These are phyloP conservation scores for Aspergillus alliaceus DNA, from an alignment of 2,329 filamentous ascomycete genomes.

Conservation along the genomic window DNA sequence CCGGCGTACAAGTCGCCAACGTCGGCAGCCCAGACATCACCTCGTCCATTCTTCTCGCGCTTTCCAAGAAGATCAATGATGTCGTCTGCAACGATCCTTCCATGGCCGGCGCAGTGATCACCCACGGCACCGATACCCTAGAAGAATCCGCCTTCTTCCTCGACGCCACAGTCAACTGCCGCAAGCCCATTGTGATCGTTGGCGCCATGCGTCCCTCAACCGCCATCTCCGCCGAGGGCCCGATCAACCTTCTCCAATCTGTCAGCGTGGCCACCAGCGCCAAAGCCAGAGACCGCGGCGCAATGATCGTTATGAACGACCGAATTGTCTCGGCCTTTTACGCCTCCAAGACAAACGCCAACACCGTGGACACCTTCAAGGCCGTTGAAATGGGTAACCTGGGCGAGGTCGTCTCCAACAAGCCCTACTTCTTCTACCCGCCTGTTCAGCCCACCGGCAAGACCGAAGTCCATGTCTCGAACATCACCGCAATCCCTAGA, in stretches of 20 bases:
- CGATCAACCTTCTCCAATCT: conserved; percentile 61
- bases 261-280: conserved; percentile 56
- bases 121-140: conserved; percentile 66
- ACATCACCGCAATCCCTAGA: conserved; percentile 21
- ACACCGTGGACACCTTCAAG: conserved; percentile 63
- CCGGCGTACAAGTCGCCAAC: conserved; percentile 28
- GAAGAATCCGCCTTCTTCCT: conserved; percentile 66
- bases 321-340: conserved; percentile 60
- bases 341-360: conserved; percentile 63
- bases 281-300: conserved; percentile 51
- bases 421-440: conserved; percentile 61
- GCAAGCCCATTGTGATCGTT: conserved; percentile 61
- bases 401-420: conserved; percentile 58
- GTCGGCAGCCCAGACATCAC: conserved; percentile 27
- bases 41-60: conserved; percentile 22
- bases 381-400: conserved; percentile 58
- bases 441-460: conserved; percentile 52
- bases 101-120: conserved; percentile 44
- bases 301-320: conserved; percentile 63
- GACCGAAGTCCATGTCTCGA: conserved; percentile 16
- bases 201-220: conserved; percentile 65
- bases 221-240: conserved; percentile 63
- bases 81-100: conserved; percentile 22
- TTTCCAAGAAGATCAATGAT: conserved; percentile 20
- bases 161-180: conserved; percentile 56